Evolutionary conservation across 2,329 filamentous ascomycete species (phyloP).

Genomic region (Niveomyces coronatus): DNA sequence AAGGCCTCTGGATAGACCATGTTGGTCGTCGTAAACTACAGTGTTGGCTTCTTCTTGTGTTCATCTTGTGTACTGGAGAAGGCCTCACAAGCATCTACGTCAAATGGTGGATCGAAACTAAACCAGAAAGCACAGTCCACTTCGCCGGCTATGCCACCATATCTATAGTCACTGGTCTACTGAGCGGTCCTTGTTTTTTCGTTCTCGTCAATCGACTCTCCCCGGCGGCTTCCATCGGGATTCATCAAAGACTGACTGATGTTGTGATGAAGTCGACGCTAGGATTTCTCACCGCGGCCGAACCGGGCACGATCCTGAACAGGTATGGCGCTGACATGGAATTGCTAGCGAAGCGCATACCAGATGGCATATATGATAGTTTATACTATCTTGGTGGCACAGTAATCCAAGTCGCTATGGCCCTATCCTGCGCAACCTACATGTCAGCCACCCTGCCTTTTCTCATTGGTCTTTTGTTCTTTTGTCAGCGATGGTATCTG

Average conservation of each 20-base stretch:
- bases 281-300: neutral
- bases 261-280: neutral
- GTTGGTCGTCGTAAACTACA: neutral
- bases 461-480: conserved; percentile 15
- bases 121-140: neutral
- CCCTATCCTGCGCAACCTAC: conserved; percentile 17
- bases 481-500: conserved; percentile 23
- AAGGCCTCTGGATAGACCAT: neutral
- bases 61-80: neutral
- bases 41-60: neutral
- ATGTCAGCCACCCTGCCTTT: conserved; percentile 19
- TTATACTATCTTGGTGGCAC: neutral
- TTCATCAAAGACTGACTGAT: neutral
- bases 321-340: neutral
- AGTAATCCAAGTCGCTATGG: conserved; percentile 12
- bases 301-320: neutral
- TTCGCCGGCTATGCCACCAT: neutral
- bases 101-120: neutral
- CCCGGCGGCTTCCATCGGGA: neutral
- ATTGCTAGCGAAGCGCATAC: neutral
- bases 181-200: neutral
- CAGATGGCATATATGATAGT: neutral
- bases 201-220: neutral
- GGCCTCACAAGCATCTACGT: neutral
- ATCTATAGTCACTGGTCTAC: neutral